phyloP scores from a whole-genome alignment of 257 asterid genomes.

The Penstemon eatonii region DNA sequence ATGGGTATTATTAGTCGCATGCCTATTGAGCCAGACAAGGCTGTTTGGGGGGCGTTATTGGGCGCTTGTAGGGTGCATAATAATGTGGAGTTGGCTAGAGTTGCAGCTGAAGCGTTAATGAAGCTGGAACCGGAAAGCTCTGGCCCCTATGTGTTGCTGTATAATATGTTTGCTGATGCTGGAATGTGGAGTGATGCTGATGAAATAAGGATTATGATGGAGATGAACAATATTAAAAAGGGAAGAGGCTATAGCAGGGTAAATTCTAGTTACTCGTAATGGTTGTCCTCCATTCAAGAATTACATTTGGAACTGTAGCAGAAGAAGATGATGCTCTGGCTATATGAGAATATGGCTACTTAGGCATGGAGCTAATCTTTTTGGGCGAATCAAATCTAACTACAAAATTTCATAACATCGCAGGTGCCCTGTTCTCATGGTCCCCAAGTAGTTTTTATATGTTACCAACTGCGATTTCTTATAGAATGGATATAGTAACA shows the following conservation, averaged over 20 bases:
- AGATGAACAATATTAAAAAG: slow-evolving; percentile 51
- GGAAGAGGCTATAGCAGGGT: slow-evolving; percentile 65
- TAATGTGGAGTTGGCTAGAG: slow-evolving; percentile 57
- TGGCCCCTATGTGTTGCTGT: slow-evolving; percentile 64
- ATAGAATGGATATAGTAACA: not conserved
- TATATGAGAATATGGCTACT: slow-evolving; percentile 3
- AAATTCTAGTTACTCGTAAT: slow-evolving; percentile 39
- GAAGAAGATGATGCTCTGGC: slow-evolving; percentile 2
- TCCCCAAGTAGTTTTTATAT: not conserved
- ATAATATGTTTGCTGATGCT: slow-evolving; percentile 68
- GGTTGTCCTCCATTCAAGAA: not conserved
- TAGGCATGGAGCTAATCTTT: slow-evolving; percentile 6
- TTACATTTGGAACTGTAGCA: not conserved
- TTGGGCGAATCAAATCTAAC: not conserved
- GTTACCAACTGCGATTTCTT: not conserved
- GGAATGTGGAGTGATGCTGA: slow-evolving; percentile 84
- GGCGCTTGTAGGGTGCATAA: slow-evolving; percentile 75
- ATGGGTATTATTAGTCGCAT: slow-evolving; percentile 52
- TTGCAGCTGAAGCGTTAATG: slow-evolving; percentile 73
- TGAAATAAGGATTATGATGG: slow-evolving; percentile 63
- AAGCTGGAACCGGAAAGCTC: slow-evolving; percentile 75
- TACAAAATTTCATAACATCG: not conserved
- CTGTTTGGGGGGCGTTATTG: slow-evolving; percentile 88
- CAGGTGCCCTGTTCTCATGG: not conserved
- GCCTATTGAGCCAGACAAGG: slow-evolving; percentile 71